A percentile compares a stretch with the other conserved stretches of the same genome.
These are phyloP conservation scores for Gelatoporia subvermispora DNA, from an alignment of 768 basidiomycete species.

Conservation along the genomic window DNA sequence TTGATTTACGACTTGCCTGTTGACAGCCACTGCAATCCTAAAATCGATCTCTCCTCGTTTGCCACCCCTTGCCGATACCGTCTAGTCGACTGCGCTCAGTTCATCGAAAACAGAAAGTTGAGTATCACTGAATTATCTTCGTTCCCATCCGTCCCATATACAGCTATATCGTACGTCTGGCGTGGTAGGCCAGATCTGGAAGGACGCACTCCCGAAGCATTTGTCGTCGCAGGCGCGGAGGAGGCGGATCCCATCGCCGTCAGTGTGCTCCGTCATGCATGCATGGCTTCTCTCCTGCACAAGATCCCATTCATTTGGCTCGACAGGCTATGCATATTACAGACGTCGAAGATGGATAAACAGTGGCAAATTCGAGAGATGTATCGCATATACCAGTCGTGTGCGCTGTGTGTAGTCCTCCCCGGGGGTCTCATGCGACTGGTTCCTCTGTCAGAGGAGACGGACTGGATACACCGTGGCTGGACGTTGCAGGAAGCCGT, in stretches of 20 bases:
- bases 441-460: slow-evolving; percentile 6
- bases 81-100: slow-evolving; percentile 6
- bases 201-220: background rate
- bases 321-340: slow-evolving; percentile 11
- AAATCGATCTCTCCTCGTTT: background rate
- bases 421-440: slow-evolving; percentile 8
- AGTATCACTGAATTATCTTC: slow-evolving; percentile 5
- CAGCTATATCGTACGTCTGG: slow-evolving; percentile 12
- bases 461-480: slow-evolving; percentile 9
- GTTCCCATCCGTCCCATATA: slow-evolving; percentile 4
- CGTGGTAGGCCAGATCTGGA: background rate
- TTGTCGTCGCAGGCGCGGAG: slow-evolving; percentile 4
- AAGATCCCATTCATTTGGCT: slow-evolving; percentile 6
- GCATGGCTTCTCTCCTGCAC: background rate
- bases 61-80: slow-evolving; percentile 4
- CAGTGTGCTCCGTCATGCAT: slow-evolving; percentile 4
- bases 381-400: slow-evolving; percentile 7
- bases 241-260: slow-evolving; percentile 7
- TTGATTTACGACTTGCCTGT: too few relatives aligned
- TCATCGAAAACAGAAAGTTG: background rate
- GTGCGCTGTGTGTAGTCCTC: slow-evolving; percentile 6
- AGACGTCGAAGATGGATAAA: slow-evolving; percentile 3
- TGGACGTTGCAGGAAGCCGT: slow-evolving; percentile 12
- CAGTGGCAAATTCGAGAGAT: slow-evolving; percentile 10
- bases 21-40: too few relatives aligned